Evolutionary conservation across 352 stramenopile species (phyloP).

Genomic region (Pilasporangium apinafurcum): DNA sequence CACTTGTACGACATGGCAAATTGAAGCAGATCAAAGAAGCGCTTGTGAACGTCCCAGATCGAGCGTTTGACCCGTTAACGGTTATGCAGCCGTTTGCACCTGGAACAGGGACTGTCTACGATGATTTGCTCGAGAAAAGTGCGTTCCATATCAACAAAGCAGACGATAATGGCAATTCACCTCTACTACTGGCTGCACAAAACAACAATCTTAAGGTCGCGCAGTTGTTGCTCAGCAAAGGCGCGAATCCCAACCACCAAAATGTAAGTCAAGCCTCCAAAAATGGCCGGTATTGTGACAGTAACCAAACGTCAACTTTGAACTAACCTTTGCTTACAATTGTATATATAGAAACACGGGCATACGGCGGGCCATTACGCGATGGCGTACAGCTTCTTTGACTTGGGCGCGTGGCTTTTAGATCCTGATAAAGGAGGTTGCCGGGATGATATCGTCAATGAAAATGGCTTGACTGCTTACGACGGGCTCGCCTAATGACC

Average conservation of each 20-base stretch:
- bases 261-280: constrained; percentile 45
- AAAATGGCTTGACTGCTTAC: constrained; percentile 88
- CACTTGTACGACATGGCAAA: constrained; percentile 83
- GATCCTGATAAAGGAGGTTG: constrained; percentile 79
- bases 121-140: constrained; percentile 84
- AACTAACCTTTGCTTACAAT: background rate
- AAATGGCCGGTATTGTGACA: background rate
- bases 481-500: constrained; percentile 78
- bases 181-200: constrained; percentile 80
- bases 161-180: constrained; percentile 89
- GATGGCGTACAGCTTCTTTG: constrained; percentile 89
- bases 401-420: constrained; percentile 89
- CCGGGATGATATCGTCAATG: constrained; percentile 86
- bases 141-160: constrained; percentile 86
- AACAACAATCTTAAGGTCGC: constrained; percentile 86
- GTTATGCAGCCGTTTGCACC: constrained; percentile 65
- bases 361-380: constrained; percentile 93
- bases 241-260: constrained; percentile 88
- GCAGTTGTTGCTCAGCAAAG: constrained; percentile 88
- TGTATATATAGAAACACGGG: constrained; percentile 45
- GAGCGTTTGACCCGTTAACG: constrained; percentile 77
- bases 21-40: constrained; percentile 86
- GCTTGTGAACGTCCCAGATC: constrained; percentile 75
- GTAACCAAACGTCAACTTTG: too few relatives aligned
- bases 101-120: constrained; percentile 89